phyloP scores from a whole-genome alignment of 2,329 filamentous ascomycete species.

The Aspergillus sp. region DNA sequence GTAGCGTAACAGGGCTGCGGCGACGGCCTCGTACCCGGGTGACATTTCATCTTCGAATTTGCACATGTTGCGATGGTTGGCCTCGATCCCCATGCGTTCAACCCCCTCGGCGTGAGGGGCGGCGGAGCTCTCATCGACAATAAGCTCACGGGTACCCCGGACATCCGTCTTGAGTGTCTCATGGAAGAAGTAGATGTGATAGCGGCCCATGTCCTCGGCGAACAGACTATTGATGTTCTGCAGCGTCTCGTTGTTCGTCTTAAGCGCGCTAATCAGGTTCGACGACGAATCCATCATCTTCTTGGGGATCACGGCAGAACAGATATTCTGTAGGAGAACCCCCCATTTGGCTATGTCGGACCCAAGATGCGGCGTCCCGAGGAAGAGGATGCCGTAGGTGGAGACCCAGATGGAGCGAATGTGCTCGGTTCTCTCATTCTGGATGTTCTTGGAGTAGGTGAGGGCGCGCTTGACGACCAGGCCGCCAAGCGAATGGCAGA shows the following conservation, averaged over 20 bases:
- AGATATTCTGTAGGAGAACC: slow-evolving; percentile 64
- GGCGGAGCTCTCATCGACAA: slow-evolving; percentile 70
- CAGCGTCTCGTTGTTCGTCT: slow-evolving; percentile 69
- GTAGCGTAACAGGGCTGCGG: slow-evolving; percentile 47
- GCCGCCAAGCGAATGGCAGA: slow-evolving; percentile 71
- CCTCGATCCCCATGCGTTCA: slow-evolving; percentile 71
- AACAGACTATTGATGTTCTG: slow-evolving; percentile 73
- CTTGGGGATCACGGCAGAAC: slow-evolving; percentile 62
- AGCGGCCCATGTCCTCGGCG: slow-evolving; percentile 66
- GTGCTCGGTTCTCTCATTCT: slow-evolving; percentile 59
- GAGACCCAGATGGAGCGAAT: slow-evolving; percentile 69
- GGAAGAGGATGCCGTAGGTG: slow-evolving; percentile 72
- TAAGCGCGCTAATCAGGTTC: slow-evolving; percentile 67
- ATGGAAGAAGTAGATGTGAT: slow-evolving; percentile 73
- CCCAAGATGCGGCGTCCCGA: slow-evolving; percentile 73
- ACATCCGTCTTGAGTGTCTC: slow-evolving; percentile 71
- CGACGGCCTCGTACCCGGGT: slow-evolving; percentile 61
- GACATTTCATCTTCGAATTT: slow-evolving; percentile 65
- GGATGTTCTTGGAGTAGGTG: slow-evolving; percentile 63
- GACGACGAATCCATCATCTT: slow-evolving; percentile 66
- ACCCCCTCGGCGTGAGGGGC: slow-evolving; percentile 67
- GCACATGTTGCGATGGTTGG: slow-evolving; percentile 69
- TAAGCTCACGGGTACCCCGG: slow-evolving; percentile 59
- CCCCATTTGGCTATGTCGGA: slow-evolving; percentile 68
- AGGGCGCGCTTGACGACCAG: slow-evolving; percentile 69